Evolutionary conservation across 768 basidiomycete genomes (phyloP), one percentile per base, ranked within the genome.

Genomic region (Candolleomyces aberdarensis): DNA sequence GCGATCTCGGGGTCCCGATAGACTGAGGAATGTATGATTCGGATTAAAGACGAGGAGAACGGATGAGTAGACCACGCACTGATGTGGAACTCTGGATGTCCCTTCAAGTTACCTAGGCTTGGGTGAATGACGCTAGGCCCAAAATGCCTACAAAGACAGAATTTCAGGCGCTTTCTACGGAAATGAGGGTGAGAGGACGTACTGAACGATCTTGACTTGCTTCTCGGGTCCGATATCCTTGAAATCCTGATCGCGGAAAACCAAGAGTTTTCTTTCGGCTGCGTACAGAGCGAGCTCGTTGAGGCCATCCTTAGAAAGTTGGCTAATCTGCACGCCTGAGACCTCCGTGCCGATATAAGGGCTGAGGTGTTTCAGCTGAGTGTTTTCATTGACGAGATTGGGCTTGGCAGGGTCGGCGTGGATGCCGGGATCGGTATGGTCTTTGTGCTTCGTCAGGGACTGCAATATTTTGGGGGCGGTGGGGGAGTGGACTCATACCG

Each of bases 201-300:
- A 13, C 5, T 57, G 53, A 32, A 61, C 66, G n/a, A 26, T 78
- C 80, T 71, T 75, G 9, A 84, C 79, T 63, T 84, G 84, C 57
- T 74, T 68, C 47, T 85, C 82, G 8, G 81, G 75, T 1, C 72
- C 71, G 19, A 85, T 62, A 62, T 84, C 83, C 70, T 84, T 85
- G 72, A 86, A 84, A 69, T 86, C 81, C 64, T 86, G 85, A 69
- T 85, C 78, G 19, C 84, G 78, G 76, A 85, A 84, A 7, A 84
- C 57, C 9, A 86, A 67, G 43, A 85, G 75, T 69, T 83, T 84
- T 47, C 83, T 68, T 69, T 85, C 79, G 1, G 81, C 84, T 40
- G 80, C 74, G 60, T 74, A 78, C 7, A 84, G 73, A 3, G 82
- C 83, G 36, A 84, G 77, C 64, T 83, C 83, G 63, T 85, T 78